These are phyloP conservation scores for Paradendryphiella salina DNA, from an alignment of 2,329 filamentous ascomycete species.

Conservation along the genomic window DNA sequence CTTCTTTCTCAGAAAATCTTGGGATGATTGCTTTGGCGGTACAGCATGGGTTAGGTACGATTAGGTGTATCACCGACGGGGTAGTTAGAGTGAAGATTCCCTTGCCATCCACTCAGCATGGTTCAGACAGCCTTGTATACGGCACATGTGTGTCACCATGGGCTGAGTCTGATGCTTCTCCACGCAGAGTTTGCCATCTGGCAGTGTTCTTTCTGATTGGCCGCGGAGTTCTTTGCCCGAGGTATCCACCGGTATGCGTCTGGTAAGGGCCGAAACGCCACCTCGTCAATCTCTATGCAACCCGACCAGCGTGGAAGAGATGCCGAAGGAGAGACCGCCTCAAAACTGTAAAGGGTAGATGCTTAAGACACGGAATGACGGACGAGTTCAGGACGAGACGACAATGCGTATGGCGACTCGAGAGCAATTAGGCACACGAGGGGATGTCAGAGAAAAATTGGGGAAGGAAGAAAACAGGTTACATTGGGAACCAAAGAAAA, in stretches of 20 bases:
- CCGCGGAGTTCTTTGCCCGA: not conserved
- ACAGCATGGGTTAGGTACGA: not conserved
- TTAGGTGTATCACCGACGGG: too few relatives aligned
- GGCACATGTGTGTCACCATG: not conserved
- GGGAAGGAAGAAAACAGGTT: constrained; percentile 12
- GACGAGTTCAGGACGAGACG: not conserved
- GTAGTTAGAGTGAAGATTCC: too few relatives aligned
- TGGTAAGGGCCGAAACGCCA: not conserved
- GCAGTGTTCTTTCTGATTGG: not conserved
- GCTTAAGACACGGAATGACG: not conserved
- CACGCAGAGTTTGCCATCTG: not conserved
- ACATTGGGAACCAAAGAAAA: constrained; percentile 11
- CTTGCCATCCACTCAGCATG: not conserved
- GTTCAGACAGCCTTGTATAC: not conserved
- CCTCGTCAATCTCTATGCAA: constrained; percentile 3
- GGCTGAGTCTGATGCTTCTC: constrained; percentile 5
- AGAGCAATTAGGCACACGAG: not conserved
- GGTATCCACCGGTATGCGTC: not conserved
- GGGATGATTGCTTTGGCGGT: not conserved
- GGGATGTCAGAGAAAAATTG: not conserved
- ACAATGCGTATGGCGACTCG: not conserved
- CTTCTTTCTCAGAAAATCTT: not conserved
- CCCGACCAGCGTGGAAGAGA: not conserved
- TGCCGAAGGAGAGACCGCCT: not conserved
- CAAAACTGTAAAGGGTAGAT: not conserved